Conservation (phyloP, 2,329 filamentous ascomycete species). For the Colletotrichum limetticola region DNA sequence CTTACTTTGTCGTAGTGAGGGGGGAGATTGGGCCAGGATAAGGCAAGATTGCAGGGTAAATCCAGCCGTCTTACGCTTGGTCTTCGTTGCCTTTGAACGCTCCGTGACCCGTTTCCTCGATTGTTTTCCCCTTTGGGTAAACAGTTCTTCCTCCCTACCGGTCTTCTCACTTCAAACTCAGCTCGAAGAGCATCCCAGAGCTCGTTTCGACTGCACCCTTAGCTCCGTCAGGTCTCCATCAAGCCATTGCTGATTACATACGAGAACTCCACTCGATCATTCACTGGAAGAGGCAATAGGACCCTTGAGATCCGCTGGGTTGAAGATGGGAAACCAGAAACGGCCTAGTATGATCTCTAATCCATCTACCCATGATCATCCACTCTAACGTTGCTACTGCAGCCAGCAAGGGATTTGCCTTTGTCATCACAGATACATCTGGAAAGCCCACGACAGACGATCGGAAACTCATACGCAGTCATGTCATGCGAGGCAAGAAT, state of each 20-base stretch:
- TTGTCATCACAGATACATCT: slow-evolving; percentile 39
- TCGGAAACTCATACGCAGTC: slow-evolving; percentile 39
- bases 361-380: not conserved
- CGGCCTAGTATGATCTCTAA: slow-evolving; percentile 8
- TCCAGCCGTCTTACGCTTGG: not conserved
- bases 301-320: not conserved
- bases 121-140: slow-evolving; percentile 16
- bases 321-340: slow-evolving; percentile 9
- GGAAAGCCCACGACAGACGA: slow-evolving; percentile 39
- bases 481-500: slow-evolving; percentile 36
- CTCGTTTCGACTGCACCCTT: not conserved
- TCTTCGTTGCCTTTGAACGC: not conserved
- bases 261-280: not conserved
- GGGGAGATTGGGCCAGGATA: not conserved
- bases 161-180: not conserved
- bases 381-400: not conserved
- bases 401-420: slow-evolving; percentile 40
- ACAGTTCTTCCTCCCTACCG: not conserved
- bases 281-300: not conserved
- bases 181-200: not conserved
- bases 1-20: not conserved
- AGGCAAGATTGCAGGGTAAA: not conserved
- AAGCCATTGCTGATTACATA: not conserved
- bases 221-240: not conserved
- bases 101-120: not conserved